A percentile compares a stretch with the other conserved stretches of the same genome.
These are phyloP conservation scores for Ophiostoma montium DNA, from an alignment of 2,329 filamentous ascomycete genomes.

Conservation along the genomic window DNA sequence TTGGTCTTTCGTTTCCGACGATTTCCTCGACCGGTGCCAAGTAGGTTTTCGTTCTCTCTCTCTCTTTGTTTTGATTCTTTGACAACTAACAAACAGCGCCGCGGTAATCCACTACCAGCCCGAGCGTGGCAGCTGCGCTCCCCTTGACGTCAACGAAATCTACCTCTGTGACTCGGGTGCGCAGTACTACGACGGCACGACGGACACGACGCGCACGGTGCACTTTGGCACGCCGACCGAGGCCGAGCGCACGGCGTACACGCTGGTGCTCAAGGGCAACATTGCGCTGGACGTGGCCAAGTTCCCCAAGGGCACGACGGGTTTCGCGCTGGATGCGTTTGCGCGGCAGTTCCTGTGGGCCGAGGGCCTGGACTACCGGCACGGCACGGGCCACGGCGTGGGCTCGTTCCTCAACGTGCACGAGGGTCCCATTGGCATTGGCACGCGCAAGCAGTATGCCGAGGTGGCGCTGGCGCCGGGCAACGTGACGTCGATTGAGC, in stretches of 20 bases:
- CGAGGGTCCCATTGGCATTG: constrained; percentile 92
- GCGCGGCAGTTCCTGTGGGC: constrained; percentile 88
- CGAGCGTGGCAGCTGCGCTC: constrained; percentile 64
- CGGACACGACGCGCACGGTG: constrained; percentile 83
- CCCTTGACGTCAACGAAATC: constrained; percentile 70
- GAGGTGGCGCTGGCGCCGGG: constrained; percentile 83
- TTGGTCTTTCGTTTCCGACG: constrained; percentile 84
- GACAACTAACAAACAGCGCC: constrained; percentile 47
- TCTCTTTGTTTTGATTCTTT: not conserved
- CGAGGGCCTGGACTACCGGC: constrained; percentile 83
- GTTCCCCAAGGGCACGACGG: constrained; percentile 90
- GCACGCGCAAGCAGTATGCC: constrained; percentile 77
- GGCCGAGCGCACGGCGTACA: constrained; percentile 80
- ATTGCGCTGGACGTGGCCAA: constrained; percentile 75
- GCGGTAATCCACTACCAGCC: constrained; percentile 95
- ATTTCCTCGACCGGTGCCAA: constrained; percentile 86
- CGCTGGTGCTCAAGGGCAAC: constrained; percentile 84
- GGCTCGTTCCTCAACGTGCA: constrained; percentile 95
- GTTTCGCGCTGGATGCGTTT: constrained; percentile 77
- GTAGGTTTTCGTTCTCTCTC: constrained; percentile 26
- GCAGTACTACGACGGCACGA: constrained; percentile 93
- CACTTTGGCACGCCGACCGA: constrained; percentile 79
- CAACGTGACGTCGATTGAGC: constrained; percentile 92
- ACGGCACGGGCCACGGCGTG: constrained; percentile 91
- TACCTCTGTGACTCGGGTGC: constrained; percentile 96